These are phyloP conservation scores for Gentiana macrophylla DNA, from an alignment of 257 asterid species.

Conservation along the genomic window DNA sequence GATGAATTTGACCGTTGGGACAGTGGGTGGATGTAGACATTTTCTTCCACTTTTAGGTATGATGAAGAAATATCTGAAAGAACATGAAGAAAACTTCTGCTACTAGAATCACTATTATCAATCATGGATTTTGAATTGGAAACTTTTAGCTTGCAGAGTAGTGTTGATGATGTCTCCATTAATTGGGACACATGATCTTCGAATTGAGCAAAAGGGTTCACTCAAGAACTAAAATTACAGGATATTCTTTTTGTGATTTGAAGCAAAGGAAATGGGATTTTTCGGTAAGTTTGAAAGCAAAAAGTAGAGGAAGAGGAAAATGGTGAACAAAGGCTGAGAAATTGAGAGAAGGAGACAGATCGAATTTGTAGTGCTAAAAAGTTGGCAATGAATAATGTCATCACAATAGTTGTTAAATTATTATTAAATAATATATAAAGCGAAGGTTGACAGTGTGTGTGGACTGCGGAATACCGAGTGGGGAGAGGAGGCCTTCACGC, in stretches of 20 bases:
- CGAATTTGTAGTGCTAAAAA: slow-evolving; percentile 61
- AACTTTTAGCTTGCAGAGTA: slow-evolving; percentile 32
- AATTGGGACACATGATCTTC: slow-evolving; percentile 31
- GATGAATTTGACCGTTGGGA: slow-evolving; percentile 19
- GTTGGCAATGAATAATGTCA: slow-evolving; percentile 14
- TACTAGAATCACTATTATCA: slow-evolving; percentile 13
- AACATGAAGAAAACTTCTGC: slow-evolving; percentile 38
- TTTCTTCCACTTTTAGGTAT: slow-evolving; percentile 9
- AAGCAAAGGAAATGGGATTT: no score
- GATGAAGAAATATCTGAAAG: slow-evolving; percentile 10
- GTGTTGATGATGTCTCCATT: slow-evolving; percentile 31
- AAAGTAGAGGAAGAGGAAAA: not conserved
- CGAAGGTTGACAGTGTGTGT: no score
- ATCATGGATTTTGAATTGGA: not conserved
- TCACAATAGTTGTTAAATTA: not conserved
- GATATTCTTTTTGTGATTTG: not conserved
- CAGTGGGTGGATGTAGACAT: slow-evolving; percentile 24
- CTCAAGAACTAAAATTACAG: not conserved
- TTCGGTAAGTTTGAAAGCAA: not conserved
- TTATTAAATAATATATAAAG: no score
- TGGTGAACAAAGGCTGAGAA: not conserved
- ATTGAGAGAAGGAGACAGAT: not conserved
- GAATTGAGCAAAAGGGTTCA: not conserved
- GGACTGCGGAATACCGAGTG: no score
- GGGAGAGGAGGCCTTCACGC: no score